These are phyloP conservation scores for Psilocybe tampanensis DNA, from an alignment of 768 basidiomycete species.

Conservation along the genomic window DNA sequence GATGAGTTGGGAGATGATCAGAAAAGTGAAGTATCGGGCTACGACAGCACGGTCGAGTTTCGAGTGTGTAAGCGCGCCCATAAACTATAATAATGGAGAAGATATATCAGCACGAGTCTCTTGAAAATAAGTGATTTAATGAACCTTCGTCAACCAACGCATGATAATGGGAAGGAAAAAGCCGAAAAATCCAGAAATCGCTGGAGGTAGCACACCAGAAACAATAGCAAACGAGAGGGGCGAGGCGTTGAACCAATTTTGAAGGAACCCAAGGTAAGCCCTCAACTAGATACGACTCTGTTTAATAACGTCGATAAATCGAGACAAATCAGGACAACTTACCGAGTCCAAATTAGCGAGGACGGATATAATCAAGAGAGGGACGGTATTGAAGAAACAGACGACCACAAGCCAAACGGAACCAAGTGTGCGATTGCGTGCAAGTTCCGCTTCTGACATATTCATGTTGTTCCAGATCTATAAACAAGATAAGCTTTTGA, in stretches of 20 bases:
- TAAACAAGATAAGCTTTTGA: constrained; percentile 3
- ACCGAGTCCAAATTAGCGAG: constrained; percentile 89
- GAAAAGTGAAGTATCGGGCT: constrained; percentile 82
- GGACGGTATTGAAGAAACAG: constrained; percentile 95
- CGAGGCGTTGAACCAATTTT: constrained; percentile 59
- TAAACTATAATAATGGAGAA: constrained; percentile 49
- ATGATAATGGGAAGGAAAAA: constrained; percentile 80
- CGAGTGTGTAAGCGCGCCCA: constrained; percentile 54
- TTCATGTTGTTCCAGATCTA: constrained; percentile 93
- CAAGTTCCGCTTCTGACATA: constrained; percentile 64
- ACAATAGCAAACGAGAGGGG: constrained; percentile 67
- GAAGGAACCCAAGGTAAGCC: constrained; percentile 60
- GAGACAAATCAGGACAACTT: constrained; percentile 24
- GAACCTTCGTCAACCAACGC: constrained; percentile 73
- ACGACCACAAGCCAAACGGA: constrained; percentile 75
- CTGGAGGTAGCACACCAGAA: constrained; percentile 83
- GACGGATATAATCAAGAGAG: constrained; percentile 86
- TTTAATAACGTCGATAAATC: background rate
- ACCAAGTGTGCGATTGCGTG: constrained; percentile 72
- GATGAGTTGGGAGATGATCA: constrained; percentile 81
- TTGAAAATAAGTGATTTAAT: constrained; percentile 1
- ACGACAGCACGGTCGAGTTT: constrained; percentile 77
- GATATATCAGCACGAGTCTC: constrained; percentile 30
- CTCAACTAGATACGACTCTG: constrained; percentile 38
- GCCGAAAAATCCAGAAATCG: constrained; percentile 72